A percentile compares a stretch with the other conserved stretches of the same genome.
Evolutionary conservation across 2,329 filamentous ascomycete species (phyloP).

Genomic region (Cladobotryum protrusum): DNA sequence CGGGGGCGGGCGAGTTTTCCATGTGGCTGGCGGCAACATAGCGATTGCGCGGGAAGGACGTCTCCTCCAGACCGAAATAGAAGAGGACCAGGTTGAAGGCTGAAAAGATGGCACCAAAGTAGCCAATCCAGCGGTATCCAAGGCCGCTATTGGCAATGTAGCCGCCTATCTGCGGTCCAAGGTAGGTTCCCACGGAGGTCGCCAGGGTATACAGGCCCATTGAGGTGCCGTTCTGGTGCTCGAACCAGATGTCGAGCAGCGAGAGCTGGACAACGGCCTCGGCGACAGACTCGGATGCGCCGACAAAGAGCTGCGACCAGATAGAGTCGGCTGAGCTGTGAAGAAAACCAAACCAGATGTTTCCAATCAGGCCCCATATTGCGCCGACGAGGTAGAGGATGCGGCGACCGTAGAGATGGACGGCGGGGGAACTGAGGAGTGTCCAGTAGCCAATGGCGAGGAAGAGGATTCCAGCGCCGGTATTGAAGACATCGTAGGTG

Average conservation of each 20-base stretch:
- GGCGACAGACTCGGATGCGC: conserved; percentile 49
- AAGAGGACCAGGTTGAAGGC: conserved; percentile 40
- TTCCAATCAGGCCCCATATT: conserved; percentile 41
- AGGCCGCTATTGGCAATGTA: conserved; percentile 41
- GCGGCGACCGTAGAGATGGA: conserved; percentile 48
- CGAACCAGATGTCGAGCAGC: conserved; percentile 51
- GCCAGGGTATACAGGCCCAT: conserved; percentile 50
- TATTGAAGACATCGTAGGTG: conserved; percentile 46
- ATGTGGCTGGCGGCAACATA: conserved; percentile 16
- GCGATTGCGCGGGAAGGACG: conserved; percentile 38
- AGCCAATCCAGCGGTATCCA: conserved; percentile 51
- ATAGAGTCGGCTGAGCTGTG: conserved; percentile 39
- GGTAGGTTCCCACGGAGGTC: conserved; percentile 49
- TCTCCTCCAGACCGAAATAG: conserved; percentile 49
- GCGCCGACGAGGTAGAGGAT: conserved; percentile 50
- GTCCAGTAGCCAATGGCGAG: conserved; percentile 51
- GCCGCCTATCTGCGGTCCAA: conserved; percentile 47
- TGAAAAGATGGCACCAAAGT: conserved; percentile 44
- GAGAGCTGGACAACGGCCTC: conserved; percentile 53
- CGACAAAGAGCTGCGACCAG: conserved; percentile 52
- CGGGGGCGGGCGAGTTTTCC: neutral
- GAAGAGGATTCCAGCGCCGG: conserved; percentile 51
- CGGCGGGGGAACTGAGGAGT: conserved; percentile 45
- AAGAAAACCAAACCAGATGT: conserved; percentile 47
- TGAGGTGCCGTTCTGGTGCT: conserved; percentile 49